Percentiles rank a stretch among this genome's conserved stretches.
These are phyloP conservation scores for Acorus calamus DNA, from an alignment of 106 monocot species.

Conservation along the genomic window DNA sequence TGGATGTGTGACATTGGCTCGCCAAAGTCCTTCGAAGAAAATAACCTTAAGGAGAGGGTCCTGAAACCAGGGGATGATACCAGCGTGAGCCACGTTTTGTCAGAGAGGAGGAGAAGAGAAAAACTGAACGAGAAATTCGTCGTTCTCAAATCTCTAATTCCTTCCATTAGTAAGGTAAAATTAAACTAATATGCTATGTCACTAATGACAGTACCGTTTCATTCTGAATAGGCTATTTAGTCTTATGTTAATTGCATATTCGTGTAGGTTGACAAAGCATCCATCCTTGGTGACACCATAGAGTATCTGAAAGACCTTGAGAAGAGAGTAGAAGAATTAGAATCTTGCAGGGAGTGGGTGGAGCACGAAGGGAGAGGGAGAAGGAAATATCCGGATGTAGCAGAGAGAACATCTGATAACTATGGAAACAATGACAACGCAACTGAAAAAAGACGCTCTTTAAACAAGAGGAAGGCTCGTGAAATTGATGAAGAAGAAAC, in stretches of 20 bases:
- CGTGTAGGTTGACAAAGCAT: conserved; percentile 57
- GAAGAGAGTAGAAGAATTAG: conserved; percentile 57
- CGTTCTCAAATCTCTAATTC: conserved; percentile 52
- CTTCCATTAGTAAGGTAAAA: conserved; percentile 67
- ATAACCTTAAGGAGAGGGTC: conserved; percentile 8
- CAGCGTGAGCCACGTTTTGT: conserved; percentile 33
- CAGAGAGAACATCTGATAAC: conserved; percentile 66
- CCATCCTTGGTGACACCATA: conserved; percentile 59
- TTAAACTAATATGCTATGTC: background rate
- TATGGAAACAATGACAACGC: conserved; percentile 24
- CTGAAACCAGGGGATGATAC: conserved; percentile 26
- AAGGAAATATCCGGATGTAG: conserved; percentile 33
- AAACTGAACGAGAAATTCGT: conserved; percentile 84
- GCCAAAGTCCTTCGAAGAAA: conserved; percentile 8
- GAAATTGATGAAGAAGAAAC: conserved; percentile 14
- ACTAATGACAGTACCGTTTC: no score
- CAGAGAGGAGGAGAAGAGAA: conserved; percentile 61
- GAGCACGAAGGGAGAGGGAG: conserved; percentile 16
- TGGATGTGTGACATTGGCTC: conserved; percentile 17
- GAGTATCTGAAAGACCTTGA: conserved; percentile 74
- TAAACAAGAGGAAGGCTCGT: conserved; percentile 42
- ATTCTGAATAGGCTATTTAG: no score
- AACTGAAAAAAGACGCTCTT: conserved; percentile 6
- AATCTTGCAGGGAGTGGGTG: conserved; percentile 29
- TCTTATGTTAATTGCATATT: background rate